These are phyloP conservation scores for Leccinum subtestaceum DNA, from an alignment of 768 basidiomycete species.

Conservation along the genomic window DNA sequence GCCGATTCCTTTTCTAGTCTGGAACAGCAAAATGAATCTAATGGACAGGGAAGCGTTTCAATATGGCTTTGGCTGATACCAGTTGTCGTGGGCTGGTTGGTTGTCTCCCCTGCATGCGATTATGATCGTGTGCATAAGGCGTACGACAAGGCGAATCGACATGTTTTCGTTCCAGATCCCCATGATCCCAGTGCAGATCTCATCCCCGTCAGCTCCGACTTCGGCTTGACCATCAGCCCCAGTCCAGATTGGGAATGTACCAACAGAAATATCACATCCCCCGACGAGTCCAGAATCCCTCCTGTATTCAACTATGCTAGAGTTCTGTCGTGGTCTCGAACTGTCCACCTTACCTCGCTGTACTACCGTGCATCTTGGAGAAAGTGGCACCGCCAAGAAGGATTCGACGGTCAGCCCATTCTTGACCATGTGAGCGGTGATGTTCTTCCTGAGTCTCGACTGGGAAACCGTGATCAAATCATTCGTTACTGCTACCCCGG, in stretches of 20 bases:
- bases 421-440: background rate
- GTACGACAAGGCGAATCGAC: constrained; percentile 14
- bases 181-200: background rate
- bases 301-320: constrained; percentile 29
- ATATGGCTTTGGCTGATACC: constrained; percentile 45
- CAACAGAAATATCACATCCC: constrained; percentile 5
- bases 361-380: constrained; percentile 17
- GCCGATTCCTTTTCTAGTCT: constrained; percentile 17
- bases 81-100: constrained; percentile 40
- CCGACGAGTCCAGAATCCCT: constrained; percentile 23
- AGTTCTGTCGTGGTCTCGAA: constrained; percentile 18
- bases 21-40: constrained; percentile 24
- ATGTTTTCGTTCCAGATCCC: background rate
- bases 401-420: background rate
- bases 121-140: constrained; percentile 25
- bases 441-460: constrained; percentile 14
- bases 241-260: background rate
- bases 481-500: constrained; percentile 18
- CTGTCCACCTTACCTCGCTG: constrained; percentile 15
- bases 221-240: constrained; percentile 17
- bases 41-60: constrained; percentile 38
- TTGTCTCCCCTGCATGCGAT: constrained; percentile 41
- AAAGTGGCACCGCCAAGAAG: background rate
- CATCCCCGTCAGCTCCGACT: constrained; percentile 1
- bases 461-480: constrained; percentile 19